Evolutionary conservation across 2,329 filamentous ascomycete species (phyloP), one percentile per base, ranked within the genome.

Genomic region (Corinectria fuckeliana): DNA sequence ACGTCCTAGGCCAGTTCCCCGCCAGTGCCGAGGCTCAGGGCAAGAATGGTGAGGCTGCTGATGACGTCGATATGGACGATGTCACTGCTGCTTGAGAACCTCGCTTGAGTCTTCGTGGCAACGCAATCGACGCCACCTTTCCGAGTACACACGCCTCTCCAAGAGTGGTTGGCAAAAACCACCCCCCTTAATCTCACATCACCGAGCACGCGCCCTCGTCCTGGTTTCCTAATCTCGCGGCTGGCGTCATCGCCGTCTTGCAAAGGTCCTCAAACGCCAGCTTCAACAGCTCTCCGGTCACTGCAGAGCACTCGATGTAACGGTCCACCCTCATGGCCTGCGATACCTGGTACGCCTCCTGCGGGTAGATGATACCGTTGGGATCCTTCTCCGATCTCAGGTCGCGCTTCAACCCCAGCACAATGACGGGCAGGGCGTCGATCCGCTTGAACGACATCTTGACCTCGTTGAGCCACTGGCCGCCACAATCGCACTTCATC

Each of bases 231-330:
- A 71, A 71, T 9, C 72, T 74, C 18, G 78, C 80, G 11, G 74
- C 78, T 25, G 81, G 83, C 65, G 79, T 74, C 52, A 81, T 76
- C 2, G 84, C 86, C 25, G 84, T 86, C 47, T 74, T 79, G 72
- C 84, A 87, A 18, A 88, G 81, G 70, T 88, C 86, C 69, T 88
- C 84, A 68, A 87, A 86, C 5, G 82, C 83, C 66, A 84, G 75
- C 64, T 79, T 76, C 42, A 88, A 70, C 52, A 88, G 77, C 74
- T 87, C 85, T 14, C 86, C 86, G 3, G 84, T 87, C 47, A 82
- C 75, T 6, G 86, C 85, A 1, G 85, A 88, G 73, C 86, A 89
- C 67, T 89, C 86, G 71, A 88, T 81, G 66, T 88, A 89, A 62
- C 82, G 83, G 72, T 89, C 86, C 45, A 81, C 85, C 51, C 86